Evolutionary conservation across 345 rosid genomes (phyloP), one percentile per base, ranked within the genome.

Genomic region (Punica granatum): DNA sequence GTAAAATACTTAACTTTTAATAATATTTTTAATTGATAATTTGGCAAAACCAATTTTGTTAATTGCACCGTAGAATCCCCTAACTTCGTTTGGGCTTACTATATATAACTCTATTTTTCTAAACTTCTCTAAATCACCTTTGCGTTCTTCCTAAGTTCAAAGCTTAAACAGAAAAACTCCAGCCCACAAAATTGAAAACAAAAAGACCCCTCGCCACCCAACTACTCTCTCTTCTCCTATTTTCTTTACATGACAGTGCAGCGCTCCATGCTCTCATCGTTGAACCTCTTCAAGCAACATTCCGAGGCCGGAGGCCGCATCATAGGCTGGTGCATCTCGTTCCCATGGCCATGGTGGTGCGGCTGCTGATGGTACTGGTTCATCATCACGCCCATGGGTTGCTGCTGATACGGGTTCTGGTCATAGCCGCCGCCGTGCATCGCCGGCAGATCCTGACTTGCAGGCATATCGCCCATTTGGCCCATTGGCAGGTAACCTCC

Each of bases 261-360:
- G 69, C 98, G 80, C 42, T 77, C 72, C 0, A 98, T 65, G 60
- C 92, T 95, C 84, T 95, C 99, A 77, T 95, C 99, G 28, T 90
- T 95, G 71, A 95, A 88, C 83, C 73, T 75, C 71, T 92, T 79
- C 32, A 90, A 79, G 67, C 80, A 88, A 1, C 86, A 77, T 65
- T 92, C 97, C 9, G 80, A 19, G 34, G 37, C 75, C 0, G 83
- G 79, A 0, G 81, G 79, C 5, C 79, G 87, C 86, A 82, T 94
- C 96, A 85, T 83, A 0, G 97, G 97, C 31, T 84, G 98, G 71
- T 75, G 86, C 92, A 89, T 89, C 6, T 82, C 92, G 4, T 80
- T 82, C 44, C 88, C 88, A 33, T 84, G 60, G 33, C 26, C 63
- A 6, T 39, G 74, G 2, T 63, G 60, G 23, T 65, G 67, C 42